Evolutionary conservation across 169 alveolate genomes (phyloP), one percentile per base, ranked within the genome.

Genomic region (Theileria equi): DNA sequence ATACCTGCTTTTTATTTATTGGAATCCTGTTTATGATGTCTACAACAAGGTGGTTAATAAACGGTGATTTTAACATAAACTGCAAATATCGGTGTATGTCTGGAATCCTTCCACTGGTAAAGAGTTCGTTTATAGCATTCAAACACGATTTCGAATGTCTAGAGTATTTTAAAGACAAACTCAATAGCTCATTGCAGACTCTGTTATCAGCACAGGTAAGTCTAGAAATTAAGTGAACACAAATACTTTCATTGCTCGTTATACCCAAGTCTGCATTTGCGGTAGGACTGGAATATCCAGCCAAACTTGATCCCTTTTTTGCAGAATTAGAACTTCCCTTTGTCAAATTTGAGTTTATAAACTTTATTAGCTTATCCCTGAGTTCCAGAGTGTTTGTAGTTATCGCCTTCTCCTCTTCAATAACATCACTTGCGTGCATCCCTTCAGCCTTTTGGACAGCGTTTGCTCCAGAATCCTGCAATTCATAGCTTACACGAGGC

Each of bases 401-500:
- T 43, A 59, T 59, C 44, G 36, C 31, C 25, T 59, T 59, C 38
- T 59, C 69, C 36, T 43, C 44, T 41, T 36, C 57, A 31, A 59
- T 47, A 17, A 59, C 25, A n/a, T 59, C 44, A 10, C 50, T 45
- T 13, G 32, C 21, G 38, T 59, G 64, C 16, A 41, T 31, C 38
- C 44, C 17, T 59, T 43, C 54, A 19, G 69, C 31, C 63, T 48
- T 53, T 29, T 16, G 32, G 8, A 53, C 63, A 10, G 36, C 63
- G 28, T 53, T 48, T 28, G 38, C 63, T 17, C 38, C 64, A 28
- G 50, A 72, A 8, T 59, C 67, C 2, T 43, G 55, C 32, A 74
- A 34, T 28, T 77, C 86, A 47, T 77, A 48, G 59, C 80, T 50
- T 3, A 65, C 53, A 7, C 86, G 68, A 3, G 86, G 80, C 34